Base-by-base conservation (phyloP, 345 rosid species). In the Draba incana region DNA sequence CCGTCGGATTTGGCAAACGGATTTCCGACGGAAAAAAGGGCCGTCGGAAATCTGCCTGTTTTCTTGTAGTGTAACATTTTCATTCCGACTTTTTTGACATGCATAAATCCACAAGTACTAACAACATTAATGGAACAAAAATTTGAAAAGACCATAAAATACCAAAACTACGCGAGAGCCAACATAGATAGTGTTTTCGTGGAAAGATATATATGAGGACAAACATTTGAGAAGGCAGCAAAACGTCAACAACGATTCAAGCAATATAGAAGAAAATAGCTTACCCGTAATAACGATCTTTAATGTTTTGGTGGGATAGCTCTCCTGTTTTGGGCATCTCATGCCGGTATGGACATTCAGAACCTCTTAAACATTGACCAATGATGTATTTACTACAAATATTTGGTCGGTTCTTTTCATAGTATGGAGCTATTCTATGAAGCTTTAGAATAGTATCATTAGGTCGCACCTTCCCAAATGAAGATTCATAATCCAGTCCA, bases 301-400 rank as follows among this genome's bases (percentile, higher is more conserved):
- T 90, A 8, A 90, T 93, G 72, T 93, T 93, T 75, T 90, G 97
- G 73, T 90, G 98, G 11, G 98, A 90, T 49, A 90, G 56, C 85
- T 93, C 97, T 52, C 98, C 98, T 13, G 97, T 87, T 71, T 75
- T 80, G 0, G 97, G 97, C 97, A 93, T 93, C 85, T 93, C 97
- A 68, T 93, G 98, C 75, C 97, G 81, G 64, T 90, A 93, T 46
- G 96, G 98, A 76, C 97, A 93, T 69, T 93, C 98, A 3, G 81
- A 86, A 78, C 98, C 98, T 84, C 98, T 79, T 41, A 95, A 88
- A 77, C 98, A 93, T 78, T 93, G 95, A 63, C 97, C 97, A 16
- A 94, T 82, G 56, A 88, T 81, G 66, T 65, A 93, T 79, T 90
- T 90, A 81, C 97, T 93, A 85, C 98, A 93, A 72, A 93, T 85